These are phyloP conservation scores for Cutaneotrichosporon dermatis DNA, from an alignment of 1,284 basidiomycete genomes.

Conservation along the genomic window DNA sequence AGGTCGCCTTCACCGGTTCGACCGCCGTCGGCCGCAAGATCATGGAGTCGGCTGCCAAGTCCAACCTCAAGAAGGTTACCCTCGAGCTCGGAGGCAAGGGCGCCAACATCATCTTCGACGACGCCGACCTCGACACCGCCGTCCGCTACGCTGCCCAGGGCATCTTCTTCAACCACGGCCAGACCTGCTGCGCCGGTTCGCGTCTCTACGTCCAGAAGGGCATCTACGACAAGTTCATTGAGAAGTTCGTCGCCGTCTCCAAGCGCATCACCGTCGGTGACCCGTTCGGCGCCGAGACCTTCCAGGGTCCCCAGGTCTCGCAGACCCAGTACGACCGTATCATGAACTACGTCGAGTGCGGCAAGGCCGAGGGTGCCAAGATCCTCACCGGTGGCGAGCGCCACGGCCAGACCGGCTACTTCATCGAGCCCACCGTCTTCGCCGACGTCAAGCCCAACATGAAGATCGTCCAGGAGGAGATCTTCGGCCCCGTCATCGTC, in stretches of 20 bases:
- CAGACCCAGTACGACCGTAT: slow-evolving; percentile 58
- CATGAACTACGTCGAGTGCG: slow-evolving; percentile 82
- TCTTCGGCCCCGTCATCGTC: slow-evolving; percentile 69
- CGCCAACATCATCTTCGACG: slow-evolving; percentile 60
- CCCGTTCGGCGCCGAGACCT: slow-evolving; percentile 66
- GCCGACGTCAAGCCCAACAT: slow-evolving; percentile 69
- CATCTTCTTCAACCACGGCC: slow-evolving; percentile 62
- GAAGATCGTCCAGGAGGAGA: slow-evolving; percentile 86
- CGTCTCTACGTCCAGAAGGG: slow-evolving; percentile 66
- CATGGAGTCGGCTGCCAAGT: slow-evolving; percentile 55
- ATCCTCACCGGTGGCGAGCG: slow-evolving; percentile 71
- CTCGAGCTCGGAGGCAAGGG: slow-evolving; percentile 92
- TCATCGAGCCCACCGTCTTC: slow-evolving; percentile 68
- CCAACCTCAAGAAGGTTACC: slow-evolving; percentile 66
- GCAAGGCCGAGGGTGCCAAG: slow-evolving; percentile 77
- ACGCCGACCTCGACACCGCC: slow-evolving; percentile 63
- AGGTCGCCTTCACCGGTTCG: slow-evolving; percentile 58
- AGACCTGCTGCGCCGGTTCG: slow-evolving; percentile 63
- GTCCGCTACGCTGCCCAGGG: slow-evolving; percentile 76
- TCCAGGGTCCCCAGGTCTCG: slow-evolving; percentile 82
- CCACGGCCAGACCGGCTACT: slow-evolving; percentile 62
- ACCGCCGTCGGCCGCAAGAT: slow-evolving; percentile 56
- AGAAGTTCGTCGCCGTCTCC: slow-evolving; percentile 30
- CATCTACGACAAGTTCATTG: slow-evolving; percentile 64
- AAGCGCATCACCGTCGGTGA: slow-evolving; percentile 51